A percentile compares a stretch with the other conserved stretches of the same genome.
Evolutionary conservation across 495 filamentous ascomycete genomes (phyloP).

Genomic region (Podospora conica): DNA sequence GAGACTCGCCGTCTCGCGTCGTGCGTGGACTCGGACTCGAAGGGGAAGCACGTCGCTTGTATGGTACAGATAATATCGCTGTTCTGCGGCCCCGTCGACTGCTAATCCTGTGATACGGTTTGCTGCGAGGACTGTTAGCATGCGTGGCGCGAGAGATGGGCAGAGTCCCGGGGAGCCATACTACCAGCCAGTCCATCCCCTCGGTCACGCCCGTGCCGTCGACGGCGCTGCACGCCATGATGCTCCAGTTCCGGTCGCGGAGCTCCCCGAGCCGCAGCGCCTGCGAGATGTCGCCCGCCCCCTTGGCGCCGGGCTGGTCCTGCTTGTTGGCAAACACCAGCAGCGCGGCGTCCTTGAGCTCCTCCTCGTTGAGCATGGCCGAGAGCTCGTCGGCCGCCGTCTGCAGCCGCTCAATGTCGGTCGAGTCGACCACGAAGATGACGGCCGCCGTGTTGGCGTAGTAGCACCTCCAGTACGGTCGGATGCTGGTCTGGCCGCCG

Average conservation of each 20-base stretch:
- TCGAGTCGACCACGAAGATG: conserved; percentile 96
- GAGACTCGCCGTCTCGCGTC: conserved; percentile 5
- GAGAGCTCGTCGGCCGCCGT: conserved; percentile 89
- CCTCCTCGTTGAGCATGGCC: conserved; percentile 95
- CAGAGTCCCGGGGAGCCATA: conserved; percentile 45
- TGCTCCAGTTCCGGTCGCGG: conserved; percentile 97
- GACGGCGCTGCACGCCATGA: conserved; percentile 93
- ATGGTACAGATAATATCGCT: conserved; percentile 26
- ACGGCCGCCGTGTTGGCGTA: conserved; percentile 99
- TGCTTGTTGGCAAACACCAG: conserved; percentile 99
- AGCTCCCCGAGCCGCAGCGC: conserved; percentile 83
- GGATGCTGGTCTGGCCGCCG: conserved; percentile 91
- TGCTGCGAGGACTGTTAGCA: conserved; percentile 34
- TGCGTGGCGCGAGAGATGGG: background rate
- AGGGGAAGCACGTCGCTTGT: conserved; percentile 16
- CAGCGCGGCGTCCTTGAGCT: conserved; percentile 84
- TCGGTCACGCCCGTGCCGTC: conserved; percentile 90
- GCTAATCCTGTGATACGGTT: conserved; percentile 45
- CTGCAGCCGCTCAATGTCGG: conserved; percentile 88
- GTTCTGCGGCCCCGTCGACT: background rate
- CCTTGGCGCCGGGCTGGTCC: conserved; percentile 94
- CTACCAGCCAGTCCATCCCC: conserved; percentile 99
- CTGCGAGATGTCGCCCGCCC: conserved; percentile 93
- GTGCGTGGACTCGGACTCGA: conserved; percentile 10
- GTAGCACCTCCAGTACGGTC: conserved; percentile 98